These are phyloP conservation scores for Tilletia caries DNA, from an alignment of 1,284 basidiomycete species.

Conservation along the genomic window DNA sequence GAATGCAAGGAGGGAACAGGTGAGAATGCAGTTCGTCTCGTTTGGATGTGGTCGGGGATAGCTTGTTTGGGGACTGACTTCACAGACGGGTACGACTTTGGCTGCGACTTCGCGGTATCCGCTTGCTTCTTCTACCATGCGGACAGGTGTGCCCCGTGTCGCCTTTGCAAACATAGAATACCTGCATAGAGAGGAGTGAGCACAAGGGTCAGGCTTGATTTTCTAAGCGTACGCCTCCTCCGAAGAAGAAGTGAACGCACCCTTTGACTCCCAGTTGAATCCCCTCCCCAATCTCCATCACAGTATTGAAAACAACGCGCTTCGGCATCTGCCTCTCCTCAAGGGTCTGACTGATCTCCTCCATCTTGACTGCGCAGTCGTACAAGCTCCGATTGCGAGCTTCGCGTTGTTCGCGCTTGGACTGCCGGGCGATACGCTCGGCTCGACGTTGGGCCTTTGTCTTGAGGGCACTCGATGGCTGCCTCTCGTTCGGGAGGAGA, in stretches of 20 bases:
- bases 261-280: slow-evolving; percentile 77
- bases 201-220: background rate
- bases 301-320: slow-evolving; percentile 76
- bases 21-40: background rate
- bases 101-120: background rate
- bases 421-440: background rate
- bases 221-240: background rate
- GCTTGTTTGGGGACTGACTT: background rate
- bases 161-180: slow-evolving; percentile 13
- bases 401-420: background rate
- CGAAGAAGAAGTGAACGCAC: too few relatives aligned
- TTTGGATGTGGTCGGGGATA: background rate
- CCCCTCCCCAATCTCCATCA: slow-evolving; percentile 67
- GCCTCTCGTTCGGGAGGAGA: background rate
- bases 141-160: slow-evolving; percentile 39
- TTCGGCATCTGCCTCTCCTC: slow-evolving; percentile 70
- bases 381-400: background rate
- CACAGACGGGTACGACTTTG: background rate
- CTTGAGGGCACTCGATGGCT: background rate
- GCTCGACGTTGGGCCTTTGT: slow-evolving; percentile 18
- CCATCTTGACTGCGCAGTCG: slow-evolving; percentile 25
- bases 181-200: background rate
- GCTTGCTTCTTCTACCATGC: background rate
- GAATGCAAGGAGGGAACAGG: background rate
- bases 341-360: slow-evolving; percentile 49